These are phyloP conservation scores for Fusarium sp. DNA, from an alignment of 2,329 filamentous ascomycete genomes.

Conservation along the genomic window DNA sequence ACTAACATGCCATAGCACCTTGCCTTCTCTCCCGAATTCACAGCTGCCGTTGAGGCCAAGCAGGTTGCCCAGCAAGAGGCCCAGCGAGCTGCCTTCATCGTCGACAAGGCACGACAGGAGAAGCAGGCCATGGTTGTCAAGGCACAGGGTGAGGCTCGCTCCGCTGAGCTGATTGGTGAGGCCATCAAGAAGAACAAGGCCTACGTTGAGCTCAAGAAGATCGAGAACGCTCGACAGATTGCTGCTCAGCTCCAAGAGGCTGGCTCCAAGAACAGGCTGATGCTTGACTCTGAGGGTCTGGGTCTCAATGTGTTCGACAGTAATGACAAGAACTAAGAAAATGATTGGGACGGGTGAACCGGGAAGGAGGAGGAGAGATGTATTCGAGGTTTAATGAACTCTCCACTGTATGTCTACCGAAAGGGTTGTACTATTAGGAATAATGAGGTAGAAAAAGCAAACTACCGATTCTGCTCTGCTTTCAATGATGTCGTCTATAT, in stretches of 20 bases:
- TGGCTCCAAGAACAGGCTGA: slow-evolving; percentile 90
- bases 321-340: slow-evolving; percentile 53
- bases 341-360: not conserved
- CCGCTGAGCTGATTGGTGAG: slow-evolving; percentile 96
- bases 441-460: slow-evolving; percentile 37
- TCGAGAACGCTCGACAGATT: slow-evolving; percentile 93
- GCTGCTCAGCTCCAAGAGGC: slow-evolving; percentile 88
- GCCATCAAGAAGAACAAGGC: slow-evolving; percentile 99
- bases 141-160: slow-evolving; percentile 98
- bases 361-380: slow-evolving; percentile 10
- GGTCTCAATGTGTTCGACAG: slow-evolving; percentile 85
- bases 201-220: slow-evolving; percentile 97
- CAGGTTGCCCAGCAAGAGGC: slow-evolving; percentile 90
- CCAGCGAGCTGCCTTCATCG: slow-evolving; percentile 94
- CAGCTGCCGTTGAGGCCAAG: slow-evolving; percentile 78
- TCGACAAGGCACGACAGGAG: slow-evolving; percentile 98
- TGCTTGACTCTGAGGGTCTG: slow-evolving; percentile 90
- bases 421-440: slow-evolving; percentile 47
- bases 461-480: slow-evolving; percentile 42
- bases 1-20: slow-evolving; percentile 64
- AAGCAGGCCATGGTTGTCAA: slow-evolving; percentile 99
- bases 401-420: slow-evolving; percentile 60
- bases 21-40: slow-evolving; percentile 79
- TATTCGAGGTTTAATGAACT: slow-evolving; percentile 47
- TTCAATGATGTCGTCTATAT: not conserved